These are phyloP conservation scores for Geum urbanum DNA, from an alignment of 306 rosid genomes.

Conservation along the genomic window DNA sequence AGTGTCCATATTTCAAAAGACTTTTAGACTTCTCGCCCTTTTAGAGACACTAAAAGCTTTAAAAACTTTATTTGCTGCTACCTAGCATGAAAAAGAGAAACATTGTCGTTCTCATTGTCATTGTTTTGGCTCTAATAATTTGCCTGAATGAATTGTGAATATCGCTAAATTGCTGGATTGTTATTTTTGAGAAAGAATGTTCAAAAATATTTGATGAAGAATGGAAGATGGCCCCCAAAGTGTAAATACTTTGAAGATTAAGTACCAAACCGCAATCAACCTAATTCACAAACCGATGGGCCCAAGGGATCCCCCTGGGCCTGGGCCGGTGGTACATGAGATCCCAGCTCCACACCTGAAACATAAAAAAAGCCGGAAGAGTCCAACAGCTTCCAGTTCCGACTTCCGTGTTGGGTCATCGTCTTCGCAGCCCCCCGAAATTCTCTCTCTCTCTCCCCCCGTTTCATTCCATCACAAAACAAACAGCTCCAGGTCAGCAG, in stretches of 20 bases:
- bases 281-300: neutral
- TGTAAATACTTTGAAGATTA: neutral
- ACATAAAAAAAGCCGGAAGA: neutral
- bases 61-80: too few species aligned
- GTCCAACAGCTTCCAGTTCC: slow-evolving; percentile 17
- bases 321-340: neutral
- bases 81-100: too few species aligned
- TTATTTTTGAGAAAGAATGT: too few species aligned
- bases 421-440: slow-evolving; percentile 13
- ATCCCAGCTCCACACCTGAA: neutral
- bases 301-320: too few species aligned
- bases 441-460: slow-evolving; percentile 3
- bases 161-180: too few species aligned
- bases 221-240: neutral
- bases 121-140: too few species aligned
- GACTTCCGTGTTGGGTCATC: slow-evolving; percentile 23
- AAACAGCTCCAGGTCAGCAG: neutral
- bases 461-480: neutral
- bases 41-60: too few species aligned
- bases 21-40: too few species aligned
- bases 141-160: too few species aligned
- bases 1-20: too few species aligned
- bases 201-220: neutral
- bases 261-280: neutral
- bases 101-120: too few species aligned